Evolutionary conservation across 164 flowering plant species (phyloP), one percentile per base, ranked within the genome.

Genomic region (Saururus chinensis): DNA sequence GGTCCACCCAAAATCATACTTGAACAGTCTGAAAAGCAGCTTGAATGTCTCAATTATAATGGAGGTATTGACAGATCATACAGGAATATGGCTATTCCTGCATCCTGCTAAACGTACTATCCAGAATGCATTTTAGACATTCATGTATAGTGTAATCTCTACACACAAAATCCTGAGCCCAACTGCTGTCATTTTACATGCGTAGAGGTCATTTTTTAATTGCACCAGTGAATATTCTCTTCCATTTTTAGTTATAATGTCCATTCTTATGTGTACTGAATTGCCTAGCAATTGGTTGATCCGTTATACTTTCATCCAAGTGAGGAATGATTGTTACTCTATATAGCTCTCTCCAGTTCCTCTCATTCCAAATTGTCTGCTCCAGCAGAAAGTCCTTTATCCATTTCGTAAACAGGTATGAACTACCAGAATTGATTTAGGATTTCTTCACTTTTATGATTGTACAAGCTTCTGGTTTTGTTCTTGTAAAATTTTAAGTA

Each of bases 321-420:
- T 17, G 17, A 45, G 14, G 14, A 13, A 55, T 24, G 19, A 23
- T 53, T 54, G 6, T 26, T 63, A 20, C 16, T 19, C 60, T 63
- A 13, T 71, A n/a, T 68, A 93, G 98, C 88, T 93, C 21, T 96
- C 99, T 24, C 95, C 96, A 20, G 88, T 88, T 75, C 87, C 95
- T n/a, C n/a, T 93, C 37, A 66, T 90, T 49, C 97, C 99, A 35
- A 86, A 86, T 71, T 88, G 70, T 55, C 76, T 93, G 69, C 83
- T 93, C 68, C 87, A 85, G 69, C 35, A 69, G 65, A 82, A 81
- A 62, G 86, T 82, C 69, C 97, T 90, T 60, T 58, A 68, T 51
- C 97, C 97, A 30, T 86, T 93, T 63, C 85, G 97, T 56, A 90
- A 85, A 71, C 97, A 93, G 96, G 97, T 90, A 41, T 49, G 66